phyloP scores from a whole-genome alignment of 2,329 filamentous ascomycete genomes.

The Talaromyces piceae region DNA sequence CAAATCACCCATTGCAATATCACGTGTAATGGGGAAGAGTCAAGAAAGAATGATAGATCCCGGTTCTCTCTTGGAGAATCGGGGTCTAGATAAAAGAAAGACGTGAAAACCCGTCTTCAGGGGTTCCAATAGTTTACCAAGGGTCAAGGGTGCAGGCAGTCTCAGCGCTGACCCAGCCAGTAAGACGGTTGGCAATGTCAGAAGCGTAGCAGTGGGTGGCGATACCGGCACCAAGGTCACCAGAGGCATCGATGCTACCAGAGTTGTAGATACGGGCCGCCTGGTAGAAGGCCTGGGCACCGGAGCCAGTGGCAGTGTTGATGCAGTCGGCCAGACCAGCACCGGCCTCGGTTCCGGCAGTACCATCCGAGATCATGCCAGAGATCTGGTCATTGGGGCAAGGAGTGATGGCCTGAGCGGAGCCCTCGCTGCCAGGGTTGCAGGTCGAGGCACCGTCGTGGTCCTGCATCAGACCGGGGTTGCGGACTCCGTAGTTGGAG shows the following conservation, averaged over 20 bases:
- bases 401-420: constrained; percentile 14
- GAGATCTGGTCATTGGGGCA: constrained; percentile 22
- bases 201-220: constrained; percentile 43
- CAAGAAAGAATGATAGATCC: not conserved
- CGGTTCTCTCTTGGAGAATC: not conserved
- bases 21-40: no score
- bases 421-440: constrained; percentile 18
- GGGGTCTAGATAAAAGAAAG: not conserved
- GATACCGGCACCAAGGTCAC: constrained; percentile 30
- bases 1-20: no score
- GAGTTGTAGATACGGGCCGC: constrained; percentile 31
- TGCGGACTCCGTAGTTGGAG: constrained; percentile 13
- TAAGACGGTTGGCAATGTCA: constrained; percentile 45
- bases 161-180: constrained; percentile 29
- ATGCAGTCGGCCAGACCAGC: constrained; percentile 30
- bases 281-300: constrained; percentile 14
- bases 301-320: constrained; percentile 18
- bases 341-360: constrained; percentile 26
- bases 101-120: not conserved
- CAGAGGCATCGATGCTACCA: constrained; percentile 19
- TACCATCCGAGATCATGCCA: constrained; percentile 36
- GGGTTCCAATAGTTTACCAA: not conserved
- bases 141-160: constrained; percentile 3
- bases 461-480: constrained; percentile 30
- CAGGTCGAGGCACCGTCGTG: constrained; percentile 34